Percentiles rank a stretch among this genome's conserved stretches.
Conservation (phyloP, 148 eudicot genomes). For the Rhododendron ovatum region DNA sequence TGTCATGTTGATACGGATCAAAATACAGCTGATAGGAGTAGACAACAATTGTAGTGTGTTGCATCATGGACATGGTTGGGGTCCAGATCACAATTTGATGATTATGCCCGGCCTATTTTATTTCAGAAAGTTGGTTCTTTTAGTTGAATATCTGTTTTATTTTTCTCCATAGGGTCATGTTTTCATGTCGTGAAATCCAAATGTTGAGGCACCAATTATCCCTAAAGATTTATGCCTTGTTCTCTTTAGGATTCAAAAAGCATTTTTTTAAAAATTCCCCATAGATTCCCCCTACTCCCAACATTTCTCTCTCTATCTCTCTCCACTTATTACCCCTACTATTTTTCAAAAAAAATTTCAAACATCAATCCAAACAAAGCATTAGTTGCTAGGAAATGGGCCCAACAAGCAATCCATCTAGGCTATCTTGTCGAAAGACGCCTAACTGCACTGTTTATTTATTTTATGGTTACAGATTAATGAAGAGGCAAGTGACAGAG, state of each 20-base stretch:
- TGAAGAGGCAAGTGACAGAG: slow-evolving; percentile 88
- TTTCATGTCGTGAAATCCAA: not conserved
- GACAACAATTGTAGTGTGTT: not conserved
- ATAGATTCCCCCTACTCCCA: too few species aligned
- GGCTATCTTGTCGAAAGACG: not conserved
- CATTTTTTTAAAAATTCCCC: too few species aligned
- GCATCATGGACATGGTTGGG: not conserved
- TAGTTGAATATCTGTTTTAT: not conserved
- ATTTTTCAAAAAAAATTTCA: too few species aligned
- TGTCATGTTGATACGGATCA: not conserved
- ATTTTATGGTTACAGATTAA: slow-evolving; percentile 49
- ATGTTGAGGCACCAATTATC: not conserved
- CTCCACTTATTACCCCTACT: too few species aligned
- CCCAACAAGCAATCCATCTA: not conserved
- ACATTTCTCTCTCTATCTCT: too few species aligned
- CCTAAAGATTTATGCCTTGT: too few species aligned
- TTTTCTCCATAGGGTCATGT: not conserved
- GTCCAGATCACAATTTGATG: not conserved
- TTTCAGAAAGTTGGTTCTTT: not conserved
- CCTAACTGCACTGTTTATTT: not conserved
- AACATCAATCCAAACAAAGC: too few species aligned
- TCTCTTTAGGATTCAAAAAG: too few species aligned
- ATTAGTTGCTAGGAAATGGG: not conserved
- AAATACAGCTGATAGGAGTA: not conserved
- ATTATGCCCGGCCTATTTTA: not conserved